These are phyloP conservation scores for Suillus cothurnatus DNA, from an alignment of 768 basidiomycete genomes.

Conservation along the genomic window DNA sequence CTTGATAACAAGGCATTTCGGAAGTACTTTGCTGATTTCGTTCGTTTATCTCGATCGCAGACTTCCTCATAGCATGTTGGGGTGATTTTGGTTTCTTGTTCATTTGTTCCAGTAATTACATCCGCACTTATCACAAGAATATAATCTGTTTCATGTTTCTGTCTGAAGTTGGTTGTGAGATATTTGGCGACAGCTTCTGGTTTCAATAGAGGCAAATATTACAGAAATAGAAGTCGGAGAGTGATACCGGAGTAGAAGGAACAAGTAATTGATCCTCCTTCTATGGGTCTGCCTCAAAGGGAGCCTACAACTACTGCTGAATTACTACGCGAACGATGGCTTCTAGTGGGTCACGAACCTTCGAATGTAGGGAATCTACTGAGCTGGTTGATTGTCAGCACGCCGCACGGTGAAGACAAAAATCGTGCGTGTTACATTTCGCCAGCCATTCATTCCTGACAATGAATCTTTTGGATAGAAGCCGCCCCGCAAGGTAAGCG, in stretches of 20 bases:
- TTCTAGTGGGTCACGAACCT: slow-evolving; percentile 26
- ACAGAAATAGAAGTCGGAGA: slow-evolving; percentile 3
- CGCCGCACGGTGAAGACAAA: slow-evolving; percentile 39
- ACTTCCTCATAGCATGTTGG: slow-evolving; percentile 46
- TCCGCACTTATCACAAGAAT: background rate
- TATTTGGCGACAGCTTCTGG: slow-evolving; percentile 35
- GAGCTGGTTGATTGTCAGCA: slow-evolving; percentile 20
- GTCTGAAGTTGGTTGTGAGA: slow-evolving; percentile 8
- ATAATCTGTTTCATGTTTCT: background rate
- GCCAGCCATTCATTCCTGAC: slow-evolving; percentile 24
- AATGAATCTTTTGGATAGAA: slow-evolving; percentile 34
- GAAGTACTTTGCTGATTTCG: slow-evolving; percentile 87
- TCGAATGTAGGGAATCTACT: slow-evolving; percentile 9
- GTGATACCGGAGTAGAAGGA: background rate
- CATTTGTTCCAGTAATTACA: background rate
- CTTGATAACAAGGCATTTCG: slow-evolving; percentile 76
- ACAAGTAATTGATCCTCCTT: slow-evolving; percentile 1
- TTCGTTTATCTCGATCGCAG: slow-evolving; percentile 65
- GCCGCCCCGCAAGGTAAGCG: slow-evolving; percentile 48
- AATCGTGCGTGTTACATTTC: slow-evolving; percentile 40
- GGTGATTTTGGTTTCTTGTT: slow-evolving; percentile 7
- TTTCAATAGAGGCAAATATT: slow-evolving; percentile 37
- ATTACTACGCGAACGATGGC: slow-evolving; percentile 24
- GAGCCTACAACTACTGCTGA: background rate
- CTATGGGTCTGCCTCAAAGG: slow-evolving; percentile 7